Evolutionary conservation across 768 basidiomycete species (phyloP).

Genomic region (Amanita muscaria): DNA sequence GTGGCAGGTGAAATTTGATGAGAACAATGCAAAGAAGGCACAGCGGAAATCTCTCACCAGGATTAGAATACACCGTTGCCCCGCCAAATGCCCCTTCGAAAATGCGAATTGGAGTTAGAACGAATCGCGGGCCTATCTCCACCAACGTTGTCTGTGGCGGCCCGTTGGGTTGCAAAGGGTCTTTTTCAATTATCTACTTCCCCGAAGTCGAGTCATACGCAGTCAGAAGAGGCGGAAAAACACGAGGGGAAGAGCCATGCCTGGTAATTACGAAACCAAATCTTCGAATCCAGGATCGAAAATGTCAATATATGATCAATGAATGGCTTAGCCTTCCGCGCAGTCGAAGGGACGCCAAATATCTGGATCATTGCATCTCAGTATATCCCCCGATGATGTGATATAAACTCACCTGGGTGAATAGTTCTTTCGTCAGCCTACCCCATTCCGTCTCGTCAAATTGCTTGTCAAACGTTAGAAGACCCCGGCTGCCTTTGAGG

Average conservation of each 20-base stretch:
- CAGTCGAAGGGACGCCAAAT: constrained; percentile 88
- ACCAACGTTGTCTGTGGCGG: constrained; percentile 82
- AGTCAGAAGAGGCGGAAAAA: background rate
- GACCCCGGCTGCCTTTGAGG: constrained; percentile 86
- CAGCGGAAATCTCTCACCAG: constrained; percentile 45
- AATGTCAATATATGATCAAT: constrained; percentile 97
- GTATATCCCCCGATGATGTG: background rate
- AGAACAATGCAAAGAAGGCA: background rate
- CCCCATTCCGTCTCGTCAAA: constrained; percentile 90
- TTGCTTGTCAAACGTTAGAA: constrained; percentile 84
- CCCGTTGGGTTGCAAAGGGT: constrained; percentile 79
- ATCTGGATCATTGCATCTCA: constrained; percentile 43
- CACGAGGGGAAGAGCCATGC: constrained; percentile 29
- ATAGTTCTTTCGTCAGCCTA: constrained; percentile 82
- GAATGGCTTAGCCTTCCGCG: constrained; percentile 91
- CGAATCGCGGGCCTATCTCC: constrained; percentile 97
- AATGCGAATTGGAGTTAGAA: constrained; percentile 93
- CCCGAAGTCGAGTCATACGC: constrained; percentile 6
- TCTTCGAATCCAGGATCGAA: constrained; percentile 89
- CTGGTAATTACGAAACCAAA: constrained; percentile 99
- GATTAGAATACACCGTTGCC: constrained; percentile 91
- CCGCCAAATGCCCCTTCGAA: constrained; percentile 98
- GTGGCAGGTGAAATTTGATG: constrained; percentile 7
- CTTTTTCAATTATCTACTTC: constrained; percentile 84
- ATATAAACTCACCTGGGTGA: constrained; percentile 69